phyloP scores from a whole-genome alignment of 1,284 basidiomycete species.

The Cutaneotrichosporon sp. region DNA sequence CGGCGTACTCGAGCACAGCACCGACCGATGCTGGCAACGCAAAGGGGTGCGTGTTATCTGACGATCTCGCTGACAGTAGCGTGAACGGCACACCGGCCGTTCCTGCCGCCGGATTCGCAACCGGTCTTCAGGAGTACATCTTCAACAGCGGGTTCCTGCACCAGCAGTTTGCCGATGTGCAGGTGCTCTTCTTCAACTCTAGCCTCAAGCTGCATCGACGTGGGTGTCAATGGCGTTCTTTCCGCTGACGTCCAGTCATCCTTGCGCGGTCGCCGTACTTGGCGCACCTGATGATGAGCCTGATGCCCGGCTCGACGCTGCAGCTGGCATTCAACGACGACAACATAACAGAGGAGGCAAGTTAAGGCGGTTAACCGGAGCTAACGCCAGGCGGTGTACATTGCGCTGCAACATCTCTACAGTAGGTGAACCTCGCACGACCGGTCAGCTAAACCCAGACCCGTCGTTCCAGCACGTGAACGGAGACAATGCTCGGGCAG shows the following conservation, averaged over 20 bases:
- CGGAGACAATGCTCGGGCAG: constrained; percentile 69
- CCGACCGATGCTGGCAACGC: no score
- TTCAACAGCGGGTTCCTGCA: constrained; percentile 37
- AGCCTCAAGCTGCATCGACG: constrained; percentile 41
- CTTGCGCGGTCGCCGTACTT: constrained; percentile 78
- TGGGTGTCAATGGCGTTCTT: constrained; percentile 18
- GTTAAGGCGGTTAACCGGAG: constrained; percentile 29
- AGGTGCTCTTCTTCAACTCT: constrained; percentile 35
- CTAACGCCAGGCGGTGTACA: constrained; percentile 35
- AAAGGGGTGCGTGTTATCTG: no score
- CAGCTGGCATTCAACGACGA: constrained; percentile 69
- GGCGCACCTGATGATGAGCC: constrained; percentile 65
- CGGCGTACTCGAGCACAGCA: neutral
- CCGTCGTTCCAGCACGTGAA: constrained; percentile 51
- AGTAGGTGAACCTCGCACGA: constrained; percentile 14
- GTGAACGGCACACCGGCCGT: no score
- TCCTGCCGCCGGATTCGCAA: constrained; percentile 3
- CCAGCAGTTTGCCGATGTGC: constrained; percentile 40
- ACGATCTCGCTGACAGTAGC: no score
- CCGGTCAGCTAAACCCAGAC: constrained; percentile 11
- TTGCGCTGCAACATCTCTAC: constrained; percentile 44
- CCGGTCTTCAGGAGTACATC: constrained; percentile 20
- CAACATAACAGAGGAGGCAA: constrained; percentile 73
- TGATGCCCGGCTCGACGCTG: constrained; percentile 61
- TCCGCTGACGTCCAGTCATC: constrained; percentile 53